A percentile compares a stretch with the other conserved stretches of the same genome.
These are phyloP conservation scores for Blumeriella jaapii DNA, from an alignment of 2,329 filamentous ascomycete species.

Conservation along the genomic window DNA sequence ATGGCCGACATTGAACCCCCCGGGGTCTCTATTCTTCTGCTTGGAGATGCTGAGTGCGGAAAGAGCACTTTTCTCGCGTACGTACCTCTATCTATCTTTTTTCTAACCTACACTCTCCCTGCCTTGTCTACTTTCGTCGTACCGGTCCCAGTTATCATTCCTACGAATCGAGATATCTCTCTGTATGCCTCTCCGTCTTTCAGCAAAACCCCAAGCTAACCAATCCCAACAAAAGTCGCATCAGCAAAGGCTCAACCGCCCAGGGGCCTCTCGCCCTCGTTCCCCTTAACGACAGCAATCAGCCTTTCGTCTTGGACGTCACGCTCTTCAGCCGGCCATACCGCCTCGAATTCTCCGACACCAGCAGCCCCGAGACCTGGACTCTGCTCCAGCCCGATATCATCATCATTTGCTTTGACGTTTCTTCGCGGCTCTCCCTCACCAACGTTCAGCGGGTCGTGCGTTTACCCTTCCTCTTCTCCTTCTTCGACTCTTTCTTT, in stretches of 20 bases:
- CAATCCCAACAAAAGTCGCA: too few relatives aligned
- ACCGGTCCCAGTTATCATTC: neutral
- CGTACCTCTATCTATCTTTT: conserved; percentile 22
- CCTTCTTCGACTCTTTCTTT: too few relatives aligned
- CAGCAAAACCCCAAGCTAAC: too few relatives aligned
- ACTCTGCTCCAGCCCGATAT: conserved; percentile 45
- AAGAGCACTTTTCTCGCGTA: conserved; percentile 52
- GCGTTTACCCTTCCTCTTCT: conserved; percentile 22
- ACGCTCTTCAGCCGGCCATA: conserved; percentile 35
- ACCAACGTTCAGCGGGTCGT: conserved; percentile 47
- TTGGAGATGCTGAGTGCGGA: conserved; percentile 46
- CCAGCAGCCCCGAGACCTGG: conserved; percentile 47
- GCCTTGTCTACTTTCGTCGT: neutral
- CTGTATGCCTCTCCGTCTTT: neutral
- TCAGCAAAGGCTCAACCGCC: conserved; percentile 36
- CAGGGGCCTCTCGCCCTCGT: conserved; percentile 34
- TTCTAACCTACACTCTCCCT: neutral
- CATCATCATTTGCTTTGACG: conserved; percentile 49
- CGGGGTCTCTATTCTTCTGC: conserved; percentile 39
- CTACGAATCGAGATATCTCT: too few relatives aligned
- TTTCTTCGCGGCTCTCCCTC: conserved; percentile 45
- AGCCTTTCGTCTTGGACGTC: conserved; percentile 49
- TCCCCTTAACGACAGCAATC: conserved; percentile 47
- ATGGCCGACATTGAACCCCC: conserved; percentile 22
- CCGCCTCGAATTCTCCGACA: conserved; percentile 49